Percentiles rank a stretch among this genome's conserved stretches.
These are phyloP conservation scores for Russula abietina DNA, from an alignment of 768 basidiomycete species.

Conservation along the genomic window DNA sequence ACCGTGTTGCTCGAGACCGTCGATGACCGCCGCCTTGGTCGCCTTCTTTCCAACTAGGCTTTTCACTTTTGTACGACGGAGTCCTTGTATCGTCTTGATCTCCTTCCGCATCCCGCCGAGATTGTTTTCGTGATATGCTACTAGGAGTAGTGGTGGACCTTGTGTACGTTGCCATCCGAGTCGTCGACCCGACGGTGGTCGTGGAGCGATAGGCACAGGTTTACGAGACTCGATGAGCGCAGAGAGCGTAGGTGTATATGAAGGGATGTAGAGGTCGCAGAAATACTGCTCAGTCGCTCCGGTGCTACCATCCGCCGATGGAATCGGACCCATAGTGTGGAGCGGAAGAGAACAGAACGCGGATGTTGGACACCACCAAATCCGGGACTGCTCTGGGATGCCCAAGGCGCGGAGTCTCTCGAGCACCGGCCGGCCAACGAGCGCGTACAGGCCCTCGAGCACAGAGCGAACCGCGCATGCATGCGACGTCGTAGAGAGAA, in stretches of 20 bases:
- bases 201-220: neutral
- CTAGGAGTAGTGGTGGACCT: neutral
- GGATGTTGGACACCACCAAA: slow-evolving; percentile 10
- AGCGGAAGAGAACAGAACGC: slow-evolving; percentile 18
- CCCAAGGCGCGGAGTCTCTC: neutral
- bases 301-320: neutral
- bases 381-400: slow-evolving; percentile 6
- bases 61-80: neutral
- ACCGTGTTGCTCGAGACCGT: neutral
- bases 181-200: neutral
- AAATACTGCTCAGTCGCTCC: neutral
- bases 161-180: neutral
- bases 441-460: slow-evolving; percentile 1
- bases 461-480: neutral
- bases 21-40: neutral
- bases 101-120: slow-evolving; percentile 2
- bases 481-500: neutral
- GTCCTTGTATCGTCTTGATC: neutral
- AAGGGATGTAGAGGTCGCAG: slow-evolving; percentile 12
- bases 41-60: neutral
- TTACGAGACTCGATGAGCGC: neutral
- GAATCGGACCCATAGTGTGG: slow-evolving; percentile 21
- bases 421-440: slow-evolving; percentile 2
- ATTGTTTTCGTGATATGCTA: slow-evolving; percentile 1
- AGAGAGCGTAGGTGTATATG: neutral